Evolutionary conservation across 306 rosid species (phyloP).

Genomic region (Amphicarpaea edgeworthii): DNA sequence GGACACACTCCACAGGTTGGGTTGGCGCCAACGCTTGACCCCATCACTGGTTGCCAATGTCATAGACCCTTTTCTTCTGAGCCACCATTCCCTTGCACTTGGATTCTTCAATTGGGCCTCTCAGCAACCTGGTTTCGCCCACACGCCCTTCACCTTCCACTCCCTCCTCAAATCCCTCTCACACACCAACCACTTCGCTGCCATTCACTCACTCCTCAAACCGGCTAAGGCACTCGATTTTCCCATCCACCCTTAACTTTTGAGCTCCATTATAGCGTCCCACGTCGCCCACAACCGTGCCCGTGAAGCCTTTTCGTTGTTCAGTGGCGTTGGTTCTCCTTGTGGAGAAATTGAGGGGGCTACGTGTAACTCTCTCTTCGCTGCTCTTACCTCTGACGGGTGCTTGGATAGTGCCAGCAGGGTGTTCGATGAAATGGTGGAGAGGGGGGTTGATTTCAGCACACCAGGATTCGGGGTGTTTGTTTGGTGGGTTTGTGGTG

Average conservation of each 20-base stretch:
- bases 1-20: slow-evolving; percentile 68
- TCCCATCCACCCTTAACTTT: slow-evolving; percentile 59
- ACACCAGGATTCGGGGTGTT: slow-evolving; percentile 88
- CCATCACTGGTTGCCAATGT: slow-evolving; percentile 78
- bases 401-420: slow-evolving; percentile 57
- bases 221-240: slow-evolving; percentile 63
- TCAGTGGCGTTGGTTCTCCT: background rate
- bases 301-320: slow-evolving; percentile 63
- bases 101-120: slow-evolving; percentile 97
- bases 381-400: slow-evolving; percentile 75
- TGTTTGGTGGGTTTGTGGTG: slow-evolving; percentile 62
- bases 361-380: slow-evolving; percentile 71
- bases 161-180: slow-evolving; percentile 74
- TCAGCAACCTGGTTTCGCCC: slow-evolving; percentile 80
- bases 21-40: slow-evolving; percentile 64
- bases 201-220: slow-evolving; percentile 66
- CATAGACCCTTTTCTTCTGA: slow-evolving; percentile 85
- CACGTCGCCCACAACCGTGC: slow-evolving; percentile 57
- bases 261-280: slow-evolving; percentile 64
- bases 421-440: slow-evolving; percentile 73
- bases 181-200: slow-evolving; percentile 59
- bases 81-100: slow-evolving; percentile 82
- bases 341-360: slow-evolving; percentile 53
- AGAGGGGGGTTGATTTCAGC: slow-evolving; percentile 54
- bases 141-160: slow-evolving; percentile 63